Base-by-base conservation (phyloP, 768 basidiomycete species). In the Boletus coccyginus region DNA sequence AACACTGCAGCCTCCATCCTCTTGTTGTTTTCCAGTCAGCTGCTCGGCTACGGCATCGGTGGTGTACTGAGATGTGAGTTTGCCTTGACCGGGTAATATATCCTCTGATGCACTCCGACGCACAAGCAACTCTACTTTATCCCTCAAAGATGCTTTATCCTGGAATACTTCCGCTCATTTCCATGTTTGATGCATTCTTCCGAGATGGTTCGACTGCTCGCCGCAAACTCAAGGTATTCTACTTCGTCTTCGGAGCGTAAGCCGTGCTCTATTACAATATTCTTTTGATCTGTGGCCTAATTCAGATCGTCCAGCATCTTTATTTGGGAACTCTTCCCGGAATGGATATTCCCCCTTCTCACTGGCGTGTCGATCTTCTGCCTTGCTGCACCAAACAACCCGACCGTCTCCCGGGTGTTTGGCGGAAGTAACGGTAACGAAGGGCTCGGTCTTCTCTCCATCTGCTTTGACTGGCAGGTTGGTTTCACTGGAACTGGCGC, bases 281-380 rank as follows among this genome's bases (percentile, higher is more conserved):
- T 50, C 2, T 10, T 39, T 44, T 41, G 35, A 27, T 36, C 11
- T 13, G 32, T 39, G 36, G 6, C 13, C 49, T 33, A 38, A 46
- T 19, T 19, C 17, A 17, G 10, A 45, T 12, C 7, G 1, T 77
- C 10, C 36, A 74, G 71, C 1, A 81, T 74, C 41, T 68, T 72
- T 53, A 46, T 66, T 38, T 70, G 67, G 60, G 61, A 63, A 53
- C 42, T 69, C 39, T 56, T 70, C 41, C 68, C 68, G 12, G 56
- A 67, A 40, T 71, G 67, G 65, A 66, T 71, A 21, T 87, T 87
- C 60, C 87, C 86, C 0, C 73, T 87, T 24, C 61, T 86, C 33
- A 84, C 83, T 3, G 85, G 85, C 21, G 72, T 87, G 36, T 82
- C 81, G 16, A 77, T 86, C 21, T 73, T 86, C 63, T 88, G 87